phyloP scores from a whole-genome alignment of 768 basidiomycete species.

The Fomitopsis pulvina region DNA sequence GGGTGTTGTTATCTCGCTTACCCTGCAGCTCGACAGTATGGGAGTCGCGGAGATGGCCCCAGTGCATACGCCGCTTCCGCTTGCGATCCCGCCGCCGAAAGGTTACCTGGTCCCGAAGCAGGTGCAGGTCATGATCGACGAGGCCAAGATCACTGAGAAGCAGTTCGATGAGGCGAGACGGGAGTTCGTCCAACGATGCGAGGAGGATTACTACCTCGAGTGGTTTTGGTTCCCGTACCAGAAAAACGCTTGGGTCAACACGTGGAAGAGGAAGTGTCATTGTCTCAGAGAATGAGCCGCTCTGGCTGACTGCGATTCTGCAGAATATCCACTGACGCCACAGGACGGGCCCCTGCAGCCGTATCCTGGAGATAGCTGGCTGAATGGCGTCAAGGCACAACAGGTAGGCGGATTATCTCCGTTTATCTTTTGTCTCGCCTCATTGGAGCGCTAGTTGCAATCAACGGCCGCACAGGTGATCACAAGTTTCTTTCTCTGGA shows the following conservation, averaged over 20 bases:
- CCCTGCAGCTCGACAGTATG: conserved; percentile 23
- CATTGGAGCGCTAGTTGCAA: neutral
- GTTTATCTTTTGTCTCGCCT: neutral
- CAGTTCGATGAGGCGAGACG: conserved; percentile 14
- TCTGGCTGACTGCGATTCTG: neutral
- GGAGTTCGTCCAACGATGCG: conserved; percentile 17
- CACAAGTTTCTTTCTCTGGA: conserved; percentile 3
- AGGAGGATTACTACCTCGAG: conserved; percentile 23
- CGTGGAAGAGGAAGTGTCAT: conserved; percentile 16
- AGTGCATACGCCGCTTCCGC: conserved; percentile 13
- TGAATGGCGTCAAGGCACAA: conserved; percentile 8
- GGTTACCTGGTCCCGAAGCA: conserved; percentile 16
- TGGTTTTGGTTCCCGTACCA: conserved; percentile 28
- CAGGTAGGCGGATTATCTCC: conserved; percentile 1
- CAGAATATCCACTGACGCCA: conserved; percentile 3
- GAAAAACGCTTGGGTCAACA: conserved; percentile 21
- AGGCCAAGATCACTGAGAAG: conserved; percentile 10
- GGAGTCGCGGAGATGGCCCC: conserved; percentile 19
- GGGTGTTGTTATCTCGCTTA: conserved; percentile 21
- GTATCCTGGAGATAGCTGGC: conserved; percentile 9
- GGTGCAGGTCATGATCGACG: conserved; percentile 13
- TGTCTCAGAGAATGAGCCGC: neutral
- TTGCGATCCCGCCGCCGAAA: conserved; percentile 22
- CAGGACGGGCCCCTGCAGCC: conserved; percentile 2
- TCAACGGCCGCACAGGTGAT: conserved; percentile 4